Evolutionary conservation across 2,329 filamentous ascomycete genomes (phyloP).

Genomic region (Polytolypa hystricis): DNA sequence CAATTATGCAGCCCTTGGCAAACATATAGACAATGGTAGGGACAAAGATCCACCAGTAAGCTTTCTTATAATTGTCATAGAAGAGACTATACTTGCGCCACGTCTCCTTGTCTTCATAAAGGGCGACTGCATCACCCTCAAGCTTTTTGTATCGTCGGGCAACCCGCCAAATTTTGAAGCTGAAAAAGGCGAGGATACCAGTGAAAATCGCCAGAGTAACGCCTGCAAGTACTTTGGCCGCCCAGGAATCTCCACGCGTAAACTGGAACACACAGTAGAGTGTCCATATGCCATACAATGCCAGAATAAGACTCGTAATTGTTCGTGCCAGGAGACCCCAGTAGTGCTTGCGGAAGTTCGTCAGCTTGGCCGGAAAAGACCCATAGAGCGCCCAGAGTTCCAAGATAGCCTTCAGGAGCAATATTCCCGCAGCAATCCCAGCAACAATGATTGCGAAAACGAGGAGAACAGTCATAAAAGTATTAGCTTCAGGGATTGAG

Average conservation of each 20-base stretch:
- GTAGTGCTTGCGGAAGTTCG: slow-evolving; percentile 87
- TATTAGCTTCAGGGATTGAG: slow-evolving; percentile 75
- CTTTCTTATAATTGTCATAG: slow-evolving; percentile 89
- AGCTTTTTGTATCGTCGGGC: slow-evolving; percentile 62
- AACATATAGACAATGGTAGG: slow-evolving; percentile 85
- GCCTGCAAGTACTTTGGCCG: slow-evolving; percentile 70
- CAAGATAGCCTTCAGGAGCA: slow-evolving; percentile 82
- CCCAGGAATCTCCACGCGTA: slow-evolving; percentile 87
- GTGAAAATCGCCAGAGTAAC: slow-evolving; percentile 76
- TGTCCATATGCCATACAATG: slow-evolving; percentile 91
- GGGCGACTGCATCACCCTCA: slow-evolving; percentile 59
- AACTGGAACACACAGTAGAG: slow-evolving; percentile 96
- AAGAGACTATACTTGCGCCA: slow-evolving; percentile 97
- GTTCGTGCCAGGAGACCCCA: slow-evolving; percentile 86
- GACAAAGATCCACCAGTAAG: slow-evolving; percentile 95
- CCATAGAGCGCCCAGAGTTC: slow-evolving; percentile 87
- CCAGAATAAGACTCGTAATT: slow-evolving; percentile 77
- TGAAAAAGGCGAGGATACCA: slow-evolving; percentile 67
- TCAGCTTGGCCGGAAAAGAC: slow-evolving; percentile 66
- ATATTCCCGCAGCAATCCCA: slow-evolving; percentile 70
- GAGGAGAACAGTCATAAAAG: slow-evolving; percentile 90
- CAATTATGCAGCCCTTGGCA: slow-evolving; percentile 74
- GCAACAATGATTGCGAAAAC: slow-evolving; percentile 81
- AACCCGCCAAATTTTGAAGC: slow-evolving; percentile 67
- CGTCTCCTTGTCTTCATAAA: slow-evolving; percentile 80